A percentile compares a stretch with the other conserved stretches of the same genome.
Evolutionary conservation across 805 yeast genomes (phyloP).

Genomic region (Tetrapisispora phaffii): DNA sequence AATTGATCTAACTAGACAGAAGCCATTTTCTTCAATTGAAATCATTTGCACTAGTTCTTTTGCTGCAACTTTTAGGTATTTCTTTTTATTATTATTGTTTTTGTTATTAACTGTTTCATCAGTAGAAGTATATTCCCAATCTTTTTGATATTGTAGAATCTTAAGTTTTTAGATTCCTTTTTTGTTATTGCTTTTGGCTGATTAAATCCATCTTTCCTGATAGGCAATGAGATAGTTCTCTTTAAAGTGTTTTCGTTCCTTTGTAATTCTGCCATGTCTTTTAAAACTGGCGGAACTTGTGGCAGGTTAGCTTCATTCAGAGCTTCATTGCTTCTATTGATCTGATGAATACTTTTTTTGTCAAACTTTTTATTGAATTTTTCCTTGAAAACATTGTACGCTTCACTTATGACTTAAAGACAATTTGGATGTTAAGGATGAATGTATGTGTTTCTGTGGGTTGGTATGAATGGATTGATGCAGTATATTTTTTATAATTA

Average conservation of each 20-base stretch:
- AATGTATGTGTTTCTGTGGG: too few relatives aligned
- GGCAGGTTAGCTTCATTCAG: background rate
- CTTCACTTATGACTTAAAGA: too few relatives aligned
- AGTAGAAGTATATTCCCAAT: background rate
- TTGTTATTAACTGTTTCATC: too few relatives aligned
- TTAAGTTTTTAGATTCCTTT: background rate
- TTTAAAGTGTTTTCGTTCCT: background rate
- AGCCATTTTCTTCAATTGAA: slow-evolving; percentile 4
- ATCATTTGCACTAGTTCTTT: slow-evolving; percentile 11
- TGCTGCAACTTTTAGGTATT: background rate
- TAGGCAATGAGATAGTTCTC: slow-evolving; percentile 2
- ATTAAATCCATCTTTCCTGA: background rate
- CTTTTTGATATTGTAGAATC: background rate
- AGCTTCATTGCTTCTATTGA: background rate
- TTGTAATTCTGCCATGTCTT: background rate
- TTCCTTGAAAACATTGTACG: slow-evolving; percentile 2
- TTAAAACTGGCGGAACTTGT: background rate
- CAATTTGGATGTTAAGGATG: too few relatives aligned
- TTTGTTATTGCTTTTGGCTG: background rate
- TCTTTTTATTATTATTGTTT: background rate
- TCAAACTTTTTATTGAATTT: background rate
- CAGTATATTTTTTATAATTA: too few relatives aligned
- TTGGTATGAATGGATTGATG: too few relatives aligned
- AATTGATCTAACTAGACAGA: slow-evolving; percentile 11
- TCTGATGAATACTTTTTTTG: background rate